Conservation (phyloP, 805 yeast species). For the Candida sonorensis region DNA sequence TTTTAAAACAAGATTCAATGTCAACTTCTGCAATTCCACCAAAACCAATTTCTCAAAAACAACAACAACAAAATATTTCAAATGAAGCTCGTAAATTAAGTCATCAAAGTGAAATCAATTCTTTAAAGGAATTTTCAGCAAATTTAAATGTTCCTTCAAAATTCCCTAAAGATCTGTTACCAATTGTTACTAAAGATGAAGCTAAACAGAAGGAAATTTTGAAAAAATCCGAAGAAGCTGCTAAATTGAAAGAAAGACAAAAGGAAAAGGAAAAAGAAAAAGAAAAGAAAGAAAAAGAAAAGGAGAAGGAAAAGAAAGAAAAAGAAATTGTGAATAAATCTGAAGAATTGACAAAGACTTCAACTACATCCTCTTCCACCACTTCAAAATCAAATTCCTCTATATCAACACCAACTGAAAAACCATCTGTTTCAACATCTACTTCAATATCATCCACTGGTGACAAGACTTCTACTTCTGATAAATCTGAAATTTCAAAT, state of each 20-base stretch:
- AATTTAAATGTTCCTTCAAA: constrained; percentile 55
- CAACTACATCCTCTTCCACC: not conserved
- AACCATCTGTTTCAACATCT: too few relatives aligned
- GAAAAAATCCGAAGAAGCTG: constrained; percentile 21
- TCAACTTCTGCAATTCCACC: constrained; percentile 17
- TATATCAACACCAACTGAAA: not conserved
- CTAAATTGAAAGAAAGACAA: too few relatives aligned
- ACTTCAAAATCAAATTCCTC: not conserved
- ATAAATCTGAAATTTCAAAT: constrained; percentile 2
- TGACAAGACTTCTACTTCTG: constrained; percentile 1
- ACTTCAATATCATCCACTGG: not conserved
- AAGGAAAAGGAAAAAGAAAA: too few relatives aligned
- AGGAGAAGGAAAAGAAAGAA: too few relatives aligned
- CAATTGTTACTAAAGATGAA: constrained; percentile 63
- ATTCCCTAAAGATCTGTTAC: constrained; percentile 57
- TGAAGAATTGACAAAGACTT: not conserved
- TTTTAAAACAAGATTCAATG: not conserved
- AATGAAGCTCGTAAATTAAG: constrained; percentile 37
- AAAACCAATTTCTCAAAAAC: constrained; percentile 4
- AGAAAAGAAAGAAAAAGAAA: too few relatives aligned
- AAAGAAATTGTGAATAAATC: too few relatives aligned
- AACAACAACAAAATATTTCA: constrained; percentile 4
- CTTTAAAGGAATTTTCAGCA: constrained; percentile 72
- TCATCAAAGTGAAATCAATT: constrained; percentile 58
- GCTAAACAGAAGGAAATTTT: constrained; percentile 56